A percentile compares a stretch with the other conserved stretches of the same genome.
Conservation (phyloP, 2,329 filamentous ascomycete species). For the Hypoxylon sp. region DNA sequence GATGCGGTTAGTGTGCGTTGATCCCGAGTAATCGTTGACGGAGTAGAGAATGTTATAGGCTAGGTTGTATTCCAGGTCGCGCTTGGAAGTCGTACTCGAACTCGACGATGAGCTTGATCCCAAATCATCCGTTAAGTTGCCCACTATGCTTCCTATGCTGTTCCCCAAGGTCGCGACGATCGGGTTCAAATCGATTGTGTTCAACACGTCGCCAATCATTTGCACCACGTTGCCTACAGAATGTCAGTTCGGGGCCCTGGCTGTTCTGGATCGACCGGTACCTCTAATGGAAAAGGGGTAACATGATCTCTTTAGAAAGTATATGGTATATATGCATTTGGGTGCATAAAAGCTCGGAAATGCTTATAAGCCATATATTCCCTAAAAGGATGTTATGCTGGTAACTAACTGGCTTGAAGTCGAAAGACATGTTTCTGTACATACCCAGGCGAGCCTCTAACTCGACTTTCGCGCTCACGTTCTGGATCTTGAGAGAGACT, state of each 20-base stretch:
- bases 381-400: not conserved
- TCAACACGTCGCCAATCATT: conserved; percentile 69
- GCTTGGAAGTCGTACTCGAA: conserved; percentile 44
- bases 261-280: no score
- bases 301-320: no score
- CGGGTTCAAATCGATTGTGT: conserved; percentile 70
- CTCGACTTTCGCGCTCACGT: conserved; percentile 48
- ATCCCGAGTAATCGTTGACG: conserved; percentile 69
- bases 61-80: conserved; percentile 58
- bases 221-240: not conserved
- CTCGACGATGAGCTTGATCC: conserved; percentile 45
- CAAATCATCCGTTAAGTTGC: conserved; percentile 52
- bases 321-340: no score
- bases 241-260: conserved; percentile 47
- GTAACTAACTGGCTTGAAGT: not conserved
- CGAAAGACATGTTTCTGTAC: not conserved
- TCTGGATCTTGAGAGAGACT: conserved; percentile 67
- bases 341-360: no score
- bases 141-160: conserved; percentile 61
- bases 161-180: conserved; percentile 67
- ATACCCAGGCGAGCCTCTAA: conserved; percentile 65
- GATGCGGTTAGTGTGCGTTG: conserved; percentile 67
- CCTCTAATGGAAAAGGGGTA: no score
- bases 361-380: not conserved
- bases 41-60: conserved; percentile 70